Evolutionary conservation across 768 basidiomycete genomes (phyloP).

Genomic region (Suillus hirtellus): DNA sequence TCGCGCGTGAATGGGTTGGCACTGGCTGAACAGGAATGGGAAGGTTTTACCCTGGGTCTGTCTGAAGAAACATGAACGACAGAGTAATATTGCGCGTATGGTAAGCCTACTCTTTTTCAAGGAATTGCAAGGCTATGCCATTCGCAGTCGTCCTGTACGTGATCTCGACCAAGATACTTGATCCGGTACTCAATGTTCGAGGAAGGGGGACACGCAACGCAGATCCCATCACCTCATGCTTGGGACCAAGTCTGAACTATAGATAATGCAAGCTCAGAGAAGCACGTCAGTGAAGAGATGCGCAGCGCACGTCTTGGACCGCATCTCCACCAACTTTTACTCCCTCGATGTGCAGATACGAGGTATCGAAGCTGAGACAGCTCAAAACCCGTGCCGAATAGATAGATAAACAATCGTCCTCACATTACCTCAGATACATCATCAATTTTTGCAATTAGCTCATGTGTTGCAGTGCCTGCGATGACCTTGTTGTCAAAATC

Average conservation of each 20-base stretch:
- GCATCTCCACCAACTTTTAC: conserved; percentile 39
- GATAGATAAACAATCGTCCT: conserved; percentile 8
- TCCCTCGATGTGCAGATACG: conserved; percentile 43
- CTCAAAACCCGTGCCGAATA: conserved; percentile 6
- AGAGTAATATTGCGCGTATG: not conserved
- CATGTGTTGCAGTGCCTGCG: conserved; percentile 48
- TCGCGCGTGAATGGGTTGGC: conserved; percentile 59
- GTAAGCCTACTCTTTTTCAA: conserved; percentile 41
- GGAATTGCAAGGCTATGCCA: conserved; percentile 54
- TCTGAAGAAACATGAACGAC: conserved; percentile 21
- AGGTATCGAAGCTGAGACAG: conserved; percentile 50
- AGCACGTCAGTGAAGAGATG: not conserved
- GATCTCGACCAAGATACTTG: conserved; percentile 36
- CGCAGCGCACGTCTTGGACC: conserved; percentile 27
- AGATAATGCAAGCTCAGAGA: not conserved
- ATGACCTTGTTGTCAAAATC: conserved; percentile 51
- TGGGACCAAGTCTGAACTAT: conserved; percentile 31
- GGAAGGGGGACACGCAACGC: conserved; percentile 38
- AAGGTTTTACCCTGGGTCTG: conserved; percentile 56
- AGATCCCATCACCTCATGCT: conserved; percentile 42
- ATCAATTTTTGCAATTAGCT: conserved; percentile 38
- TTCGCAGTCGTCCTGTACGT: conserved; percentile 45
- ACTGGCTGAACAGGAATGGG: conserved; percentile 60
- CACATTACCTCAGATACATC: conserved; percentile 46
- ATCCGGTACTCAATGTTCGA: conserved; percentile 21